Conservation (phyloP, 1,284 basidiomycete genomes). For the Ustilago cynodontis region DNA sequence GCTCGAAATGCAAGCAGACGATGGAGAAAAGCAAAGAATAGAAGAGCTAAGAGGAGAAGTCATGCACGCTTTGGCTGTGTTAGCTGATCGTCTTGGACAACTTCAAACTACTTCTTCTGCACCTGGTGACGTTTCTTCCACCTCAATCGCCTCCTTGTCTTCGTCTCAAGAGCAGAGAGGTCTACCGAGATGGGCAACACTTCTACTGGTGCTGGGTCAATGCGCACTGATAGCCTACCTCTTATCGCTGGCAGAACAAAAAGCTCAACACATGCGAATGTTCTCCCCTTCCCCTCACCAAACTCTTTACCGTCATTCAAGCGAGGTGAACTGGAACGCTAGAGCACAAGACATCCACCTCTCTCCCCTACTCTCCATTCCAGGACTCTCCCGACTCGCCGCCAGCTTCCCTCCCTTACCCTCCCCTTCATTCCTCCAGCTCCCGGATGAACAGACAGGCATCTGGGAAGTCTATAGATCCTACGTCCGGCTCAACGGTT, state of each 20-base stretch:
- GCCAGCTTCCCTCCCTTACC: constrained; percentile 17
- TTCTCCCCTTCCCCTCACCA: constrained; percentile 2
- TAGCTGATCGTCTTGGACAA: constrained; percentile 26
- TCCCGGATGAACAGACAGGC: not conserved
- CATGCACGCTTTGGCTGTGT: constrained; percentile 16
- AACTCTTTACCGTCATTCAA: not conserved
- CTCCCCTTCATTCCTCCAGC: constrained; percentile 4
- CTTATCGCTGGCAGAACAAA: constrained; percentile 19
- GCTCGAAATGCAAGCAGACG: not conserved
- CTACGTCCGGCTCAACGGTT: constrained; percentile 25
- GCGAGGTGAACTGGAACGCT: constrained; percentile 25
- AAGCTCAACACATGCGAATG: constrained; percentile 35
- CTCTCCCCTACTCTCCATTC: constrained; percentile 23
- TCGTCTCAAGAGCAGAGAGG: not conserved
- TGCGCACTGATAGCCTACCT: constrained; percentile 26
- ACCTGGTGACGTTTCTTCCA: constrained; percentile 4
- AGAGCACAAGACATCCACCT: constrained; percentile 14
- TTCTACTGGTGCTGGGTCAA: constrained; percentile 14
- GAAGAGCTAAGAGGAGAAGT: constrained; percentile 27
- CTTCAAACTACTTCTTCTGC: not conserved
- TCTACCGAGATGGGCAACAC: not conserved
- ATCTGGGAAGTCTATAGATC: not conserved
- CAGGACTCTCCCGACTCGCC: constrained; percentile 12
- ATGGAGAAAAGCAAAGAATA: constrained; percentile 4
- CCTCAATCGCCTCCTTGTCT: not conserved